Percentiles rank a stretch among this genome's conserved stretches.
phyloP scores from a whole-genome alignment of 2,329 filamentous ascomycete genomes.

The Decorospora gaudefroyi region DNA sequence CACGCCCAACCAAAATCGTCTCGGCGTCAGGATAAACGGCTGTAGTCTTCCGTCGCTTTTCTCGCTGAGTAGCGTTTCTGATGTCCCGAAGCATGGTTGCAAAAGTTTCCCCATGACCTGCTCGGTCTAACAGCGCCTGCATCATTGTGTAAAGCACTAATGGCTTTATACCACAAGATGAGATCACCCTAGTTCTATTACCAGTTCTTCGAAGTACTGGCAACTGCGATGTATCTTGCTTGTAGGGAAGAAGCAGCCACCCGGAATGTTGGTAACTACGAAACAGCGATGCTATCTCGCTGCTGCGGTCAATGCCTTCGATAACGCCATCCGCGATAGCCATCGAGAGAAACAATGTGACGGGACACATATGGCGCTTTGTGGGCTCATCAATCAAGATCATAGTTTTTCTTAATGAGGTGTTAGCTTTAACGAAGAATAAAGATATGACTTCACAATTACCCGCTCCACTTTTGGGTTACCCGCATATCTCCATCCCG shows the following conservation, averaged over 20 bases:
- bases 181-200: conserved; percentile 4
- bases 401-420: not conserved
- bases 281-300: conserved; percentile 1
- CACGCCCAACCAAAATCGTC: not conserved
- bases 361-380: conserved; percentile 1
- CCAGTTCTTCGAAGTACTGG: conserved; percentile 4
- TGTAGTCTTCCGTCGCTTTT: not conserved
- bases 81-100: conserved; percentile 2
- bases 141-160: conserved; percentile 1
- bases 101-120: not conserved
- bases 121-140: not conserved
- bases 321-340: conserved; percentile 3
- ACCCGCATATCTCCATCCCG: not conserved
- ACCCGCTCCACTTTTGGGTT: not conserved
- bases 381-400: not conserved
- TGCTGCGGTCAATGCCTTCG: not conserved
- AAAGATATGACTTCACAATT: not conserved
- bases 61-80: conserved; percentile 1
- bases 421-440: not conserved
- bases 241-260: conserved; percentile 3
- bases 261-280: not conserved
- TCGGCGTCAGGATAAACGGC: not conserved
- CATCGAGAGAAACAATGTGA: conserved; percentile 1
- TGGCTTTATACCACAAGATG: conserved; percentile 3
- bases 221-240: not conserved